phyloP scores from a whole-genome alignment of 139 green algal genomes.

The Volvox africanus region DNA sequence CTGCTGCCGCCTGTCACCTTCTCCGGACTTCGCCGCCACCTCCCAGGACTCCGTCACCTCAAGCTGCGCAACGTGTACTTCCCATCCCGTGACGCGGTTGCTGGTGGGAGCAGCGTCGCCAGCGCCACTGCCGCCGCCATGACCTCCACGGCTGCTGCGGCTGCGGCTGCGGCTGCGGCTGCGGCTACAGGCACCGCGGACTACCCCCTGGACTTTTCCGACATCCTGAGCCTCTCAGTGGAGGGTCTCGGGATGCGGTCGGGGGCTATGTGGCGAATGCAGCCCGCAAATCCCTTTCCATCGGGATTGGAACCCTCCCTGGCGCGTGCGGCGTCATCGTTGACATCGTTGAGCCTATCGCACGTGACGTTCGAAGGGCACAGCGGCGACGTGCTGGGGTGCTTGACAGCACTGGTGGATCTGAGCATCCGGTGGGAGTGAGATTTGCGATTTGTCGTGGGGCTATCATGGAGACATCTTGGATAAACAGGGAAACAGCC shows the following conservation, averaged over 20 bases:
- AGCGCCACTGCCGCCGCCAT: too few relatives aligned
- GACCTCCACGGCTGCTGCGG: too few relatives aligned
- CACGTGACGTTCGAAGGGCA: slow-evolving; percentile 1
- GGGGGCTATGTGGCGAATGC: background rate
- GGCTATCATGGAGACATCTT: too few relatives aligned
- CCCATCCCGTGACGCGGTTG: background rate
- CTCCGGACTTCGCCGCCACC: slow-evolving; percentile 6
- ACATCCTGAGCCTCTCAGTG: background rate
- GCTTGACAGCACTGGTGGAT: slow-evolving; percentile 13
- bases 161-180: background rate
- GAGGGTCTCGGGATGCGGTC: background rate
- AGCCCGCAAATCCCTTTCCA: background rate
- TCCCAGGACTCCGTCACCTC: slow-evolving; percentile 8
- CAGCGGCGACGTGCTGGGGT: slow-evolving; percentile 16
- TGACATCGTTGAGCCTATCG: background rate
- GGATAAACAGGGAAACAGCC: too few relatives aligned
- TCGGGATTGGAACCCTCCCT: background rate
- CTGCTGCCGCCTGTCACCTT: slow-evolving; percentile 19
- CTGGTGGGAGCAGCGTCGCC: background rate
- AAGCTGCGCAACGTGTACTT: background rate
- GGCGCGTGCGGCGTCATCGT: background rate
- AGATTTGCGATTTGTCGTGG: too few relatives aligned
- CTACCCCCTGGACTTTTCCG: slow-evolving; percentile 1
- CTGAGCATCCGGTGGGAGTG: slow-evolving; percentile 27
- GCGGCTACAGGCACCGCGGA: background rate